Percentiles rank a stretch among this genome's conserved stretches.
These are phyloP conservation scores for Pseudogymnoascus sp. DNA, from an alignment of 2,329 filamentous ascomycete species.

Conservation along the genomic window DNA sequence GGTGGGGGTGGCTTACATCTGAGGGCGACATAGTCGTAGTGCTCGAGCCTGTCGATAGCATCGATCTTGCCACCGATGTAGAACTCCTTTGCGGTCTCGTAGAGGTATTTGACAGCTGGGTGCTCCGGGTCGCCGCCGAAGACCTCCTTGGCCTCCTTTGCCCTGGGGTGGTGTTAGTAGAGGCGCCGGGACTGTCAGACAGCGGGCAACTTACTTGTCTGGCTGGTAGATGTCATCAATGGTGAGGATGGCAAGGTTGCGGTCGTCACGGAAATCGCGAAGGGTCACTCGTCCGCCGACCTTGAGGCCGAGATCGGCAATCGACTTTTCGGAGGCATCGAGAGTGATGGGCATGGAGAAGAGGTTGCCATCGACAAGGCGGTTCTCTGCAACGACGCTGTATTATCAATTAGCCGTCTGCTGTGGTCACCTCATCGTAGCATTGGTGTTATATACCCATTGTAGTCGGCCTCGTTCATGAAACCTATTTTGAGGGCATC, in stretches of 20 bases:
- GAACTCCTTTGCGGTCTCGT: slow-evolving; percentile 71
- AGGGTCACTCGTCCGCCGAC: slow-evolving; percentile 76
- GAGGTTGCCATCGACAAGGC: slow-evolving; percentile 79
- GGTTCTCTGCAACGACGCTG: slow-evolving; percentile 82
- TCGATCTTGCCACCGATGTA: slow-evolving; percentile 96
- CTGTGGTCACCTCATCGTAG: not conserved
- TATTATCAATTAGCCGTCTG: slow-evolving; percentile 16
- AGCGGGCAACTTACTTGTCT: slow-evolving; percentile 64
- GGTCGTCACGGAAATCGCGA: slow-evolving; percentile 92
- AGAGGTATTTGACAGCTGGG: slow-evolving; percentile 86
- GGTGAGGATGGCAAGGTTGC: slow-evolving; percentile 90
- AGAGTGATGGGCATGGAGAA: slow-evolving; percentile 97
- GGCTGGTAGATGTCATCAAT: slow-evolving; percentile 93
- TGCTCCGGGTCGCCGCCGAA: slow-evolving; percentile 89
- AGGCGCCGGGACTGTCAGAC: not conserved
- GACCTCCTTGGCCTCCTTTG: slow-evolving; percentile 84
- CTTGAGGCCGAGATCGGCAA: slow-evolving; percentile 70
- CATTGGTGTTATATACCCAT: slow-evolving; percentile 55
- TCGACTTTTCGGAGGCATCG: slow-evolving; percentile 68
- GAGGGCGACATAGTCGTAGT: slow-evolving; percentile 97
- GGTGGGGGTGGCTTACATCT: slow-evolving; percentile 58
- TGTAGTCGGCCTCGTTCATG: slow-evolving; percentile 95
- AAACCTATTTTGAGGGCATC: slow-evolving; percentile 55
- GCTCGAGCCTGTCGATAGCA: slow-evolving; percentile 88
- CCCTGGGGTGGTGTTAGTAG: slow-evolving; percentile 41